Evolutionary conservation across 2,329 filamentous ascomycete species (phyloP).

Genomic region (Penicillium sp.): DNA sequence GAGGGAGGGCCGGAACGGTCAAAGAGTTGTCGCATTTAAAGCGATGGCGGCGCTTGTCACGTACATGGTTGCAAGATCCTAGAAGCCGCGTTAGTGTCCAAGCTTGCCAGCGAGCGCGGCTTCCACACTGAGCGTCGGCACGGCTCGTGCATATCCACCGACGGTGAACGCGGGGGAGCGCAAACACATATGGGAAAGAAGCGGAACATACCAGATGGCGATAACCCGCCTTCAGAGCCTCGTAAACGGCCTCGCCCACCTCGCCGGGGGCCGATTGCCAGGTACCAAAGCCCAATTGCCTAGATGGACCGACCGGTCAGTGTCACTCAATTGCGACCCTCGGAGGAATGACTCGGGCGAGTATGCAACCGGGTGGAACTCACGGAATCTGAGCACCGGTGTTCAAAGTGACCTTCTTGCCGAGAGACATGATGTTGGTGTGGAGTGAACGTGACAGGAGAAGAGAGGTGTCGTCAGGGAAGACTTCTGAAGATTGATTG

Average conservation of each 20-base stretch:
- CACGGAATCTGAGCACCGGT: slow-evolving; percentile 36
- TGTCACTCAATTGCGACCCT: too few species aligned
- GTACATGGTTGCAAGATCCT: slow-evolving; percentile 38
- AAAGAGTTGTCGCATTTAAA: too few species aligned
- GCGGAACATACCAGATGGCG: slow-evolving; percentile 31
- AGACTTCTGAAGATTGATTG: slow-evolving; percentile 2
- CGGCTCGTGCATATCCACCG: too few species aligned
- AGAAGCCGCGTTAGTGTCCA: slow-evolving; percentile 9
- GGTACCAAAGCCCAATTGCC: slow-evolving; percentile 37
- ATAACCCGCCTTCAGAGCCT: slow-evolving; percentile 37
- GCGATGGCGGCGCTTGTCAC: slow-evolving; percentile 1
- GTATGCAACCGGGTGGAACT: not conserved
- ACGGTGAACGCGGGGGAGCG: too few species aligned
- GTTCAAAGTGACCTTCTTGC: slow-evolving; percentile 36
- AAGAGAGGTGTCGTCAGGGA: slow-evolving; percentile 3
- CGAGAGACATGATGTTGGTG: slow-evolving; percentile 33
- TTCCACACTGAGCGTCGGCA: not conserved
- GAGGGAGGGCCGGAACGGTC: too few species aligned
- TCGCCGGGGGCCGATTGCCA: slow-evolving; percentile 38
- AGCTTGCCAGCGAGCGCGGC: not conserved
- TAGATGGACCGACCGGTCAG: slow-evolving; percentile 7
- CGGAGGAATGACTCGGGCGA: not conserved
- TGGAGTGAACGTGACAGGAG: not conserved
- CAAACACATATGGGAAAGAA: too few species aligned
- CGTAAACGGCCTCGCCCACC: slow-evolving; percentile 36